These are phyloP conservation scores for Panellus pusillus DNA, from an alignment of 768 basidiomycete genomes.

Conservation along the genomic window DNA sequence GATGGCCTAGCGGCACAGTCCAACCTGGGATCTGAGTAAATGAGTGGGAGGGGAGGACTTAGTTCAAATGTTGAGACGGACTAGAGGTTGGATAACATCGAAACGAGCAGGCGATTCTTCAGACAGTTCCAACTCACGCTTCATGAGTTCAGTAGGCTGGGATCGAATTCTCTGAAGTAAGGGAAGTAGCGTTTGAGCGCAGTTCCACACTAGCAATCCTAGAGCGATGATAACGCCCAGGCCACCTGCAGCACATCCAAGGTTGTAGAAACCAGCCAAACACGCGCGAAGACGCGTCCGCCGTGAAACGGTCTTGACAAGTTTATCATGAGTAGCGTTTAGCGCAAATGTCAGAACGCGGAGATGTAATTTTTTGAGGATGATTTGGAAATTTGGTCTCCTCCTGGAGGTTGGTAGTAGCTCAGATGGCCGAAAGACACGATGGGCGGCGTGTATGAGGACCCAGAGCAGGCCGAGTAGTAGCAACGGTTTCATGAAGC, in stretches of 20 bases:
- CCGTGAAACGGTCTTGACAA: slow-evolving; percentile 37
- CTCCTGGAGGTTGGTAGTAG: not conserved
- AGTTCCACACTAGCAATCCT: slow-evolving; percentile 40
- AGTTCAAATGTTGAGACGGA: slow-evolving; percentile 21
- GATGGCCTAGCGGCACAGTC: slow-evolving; percentile 72
- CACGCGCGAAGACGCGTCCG: slow-evolving; percentile 24
- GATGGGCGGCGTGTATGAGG: too few relatives aligned
- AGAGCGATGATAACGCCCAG: slow-evolving; percentile 50
- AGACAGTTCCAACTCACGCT: slow-evolving; percentile 18
- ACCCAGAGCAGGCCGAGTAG: too few relatives aligned
- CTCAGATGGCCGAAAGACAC: too few relatives aligned
- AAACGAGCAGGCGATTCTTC: slow-evolving; percentile 3
- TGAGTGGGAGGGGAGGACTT: slow-evolving; percentile 1
- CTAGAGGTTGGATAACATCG: slow-evolving; percentile 32
- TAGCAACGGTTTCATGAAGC: too few relatives aligned
- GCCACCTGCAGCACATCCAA: slow-evolving; percentile 45
- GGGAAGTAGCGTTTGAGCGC: slow-evolving; percentile 13
- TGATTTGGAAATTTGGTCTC: slow-evolving; percentile 23
- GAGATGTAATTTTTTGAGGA: slow-evolving; percentile 34
- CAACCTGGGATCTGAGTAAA: slow-evolving; percentile 71
- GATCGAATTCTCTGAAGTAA: slow-evolving; percentile 1
- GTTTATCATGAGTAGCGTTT: slow-evolving; percentile 49
- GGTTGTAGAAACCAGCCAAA: slow-evolving; percentile 45
- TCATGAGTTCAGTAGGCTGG: slow-evolving; percentile 3
- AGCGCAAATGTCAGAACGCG: slow-evolving; percentile 49